phyloP scores from a whole-genome alignment of 78 protist genomes.

The Dictyostelium intermedium region DNA sequence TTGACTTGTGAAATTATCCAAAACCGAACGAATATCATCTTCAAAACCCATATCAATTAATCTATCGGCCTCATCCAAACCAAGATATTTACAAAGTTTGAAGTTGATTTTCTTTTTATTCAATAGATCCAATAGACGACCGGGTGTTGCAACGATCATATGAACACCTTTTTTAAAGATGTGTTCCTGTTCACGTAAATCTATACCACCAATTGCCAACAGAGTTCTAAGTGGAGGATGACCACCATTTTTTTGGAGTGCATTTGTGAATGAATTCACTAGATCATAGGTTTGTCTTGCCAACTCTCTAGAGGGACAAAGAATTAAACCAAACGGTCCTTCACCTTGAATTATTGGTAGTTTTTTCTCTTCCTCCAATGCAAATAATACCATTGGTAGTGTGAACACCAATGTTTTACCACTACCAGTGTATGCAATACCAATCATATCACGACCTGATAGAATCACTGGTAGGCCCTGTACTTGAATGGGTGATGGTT shows the following conservation, averaged over 20 bases:
- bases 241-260: conserved; percentile 63
- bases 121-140: conserved; percentile 94
- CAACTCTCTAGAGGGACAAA: conserved; percentile 97
- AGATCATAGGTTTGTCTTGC: conserved; percentile 95
- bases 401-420: conserved; percentile 98
- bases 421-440: conserved; percentile 98
- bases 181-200: conserved; percentile 78
- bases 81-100: conserved; percentile 83
- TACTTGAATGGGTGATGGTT: conserved; percentile 98
- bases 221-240: conserved; percentile 25
- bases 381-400: conserved; percentile 92
- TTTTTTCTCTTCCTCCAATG: conserved; percentile 91
- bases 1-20: conserved; percentile 88
- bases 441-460: conserved; percentile 97
- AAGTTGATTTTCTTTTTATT: conserved; percentile 81
- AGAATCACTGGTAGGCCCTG: conserved; percentile 90
- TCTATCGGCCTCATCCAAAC: conserved; percentile 98
- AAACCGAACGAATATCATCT: conserved; percentile 92
- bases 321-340: conserved; percentile 95
- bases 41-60: conserved; percentile 96
- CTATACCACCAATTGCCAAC: conserved; percentile 88
- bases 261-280: conserved; percentile 31
- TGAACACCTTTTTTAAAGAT: conserved; percentile 87
- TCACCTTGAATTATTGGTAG: conserved; percentile 91
- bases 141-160: conserved; percentile 96